These are phyloP conservation scores for Phytophthora ohioensis DNA, from an alignment of 352 stramenopile species.

Conservation along the genomic window DNA sequence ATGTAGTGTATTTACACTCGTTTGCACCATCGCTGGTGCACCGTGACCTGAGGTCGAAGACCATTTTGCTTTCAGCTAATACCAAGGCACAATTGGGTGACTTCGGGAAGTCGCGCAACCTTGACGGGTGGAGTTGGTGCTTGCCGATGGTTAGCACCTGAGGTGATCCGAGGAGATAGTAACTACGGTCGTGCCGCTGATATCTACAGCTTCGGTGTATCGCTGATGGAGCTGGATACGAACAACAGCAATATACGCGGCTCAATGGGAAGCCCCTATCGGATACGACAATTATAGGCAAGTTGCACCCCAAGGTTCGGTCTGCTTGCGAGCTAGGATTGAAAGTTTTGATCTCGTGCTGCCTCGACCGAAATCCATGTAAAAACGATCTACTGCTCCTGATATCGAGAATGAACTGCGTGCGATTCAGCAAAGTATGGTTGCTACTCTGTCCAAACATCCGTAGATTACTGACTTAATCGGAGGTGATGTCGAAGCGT, in stretches of 20 bases:
- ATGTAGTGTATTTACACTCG: slow-evolving; percentile 51
- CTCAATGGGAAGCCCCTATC: slow-evolving; percentile 51
- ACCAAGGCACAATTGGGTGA: slow-evolving; percentile 40
- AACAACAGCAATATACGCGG: slow-evolving; percentile 45
- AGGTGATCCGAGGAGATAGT: slow-evolving; percentile 57
- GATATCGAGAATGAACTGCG: slow-evolving; percentile 38
- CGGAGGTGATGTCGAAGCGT: too few species aligned
- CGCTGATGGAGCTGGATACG: slow-evolving; percentile 58
- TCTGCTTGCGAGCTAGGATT: slow-evolving; percentile 20
- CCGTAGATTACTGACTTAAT: too few species aligned
- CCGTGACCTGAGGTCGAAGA: slow-evolving; percentile 65
- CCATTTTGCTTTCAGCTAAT: slow-evolving; percentile 47
- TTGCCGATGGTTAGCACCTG: slow-evolving; percentile 64
- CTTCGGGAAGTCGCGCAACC: slow-evolving; percentile 39
- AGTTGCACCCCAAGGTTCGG: slow-evolving; percentile 32
- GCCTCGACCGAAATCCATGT: slow-evolving; percentile 22
- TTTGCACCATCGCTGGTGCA: slow-evolving; percentile 52
- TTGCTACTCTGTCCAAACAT: slow-evolving; percentile 11
- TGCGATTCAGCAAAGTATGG: slow-evolving; percentile 34
- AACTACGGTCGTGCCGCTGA: slow-evolving; percentile 59
- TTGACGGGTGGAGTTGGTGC: slow-evolving; percentile 57
- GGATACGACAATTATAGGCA: slow-evolving; percentile 58
- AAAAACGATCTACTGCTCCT: slow-evolving; percentile 21
- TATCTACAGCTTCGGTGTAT: slow-evolving; percentile 62
- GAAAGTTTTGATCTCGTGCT: slow-evolving; percentile 24